Conservation (phyloP, 2,329 filamentous ascomycete species). For the Tolypocladium tundrense region DNA sequence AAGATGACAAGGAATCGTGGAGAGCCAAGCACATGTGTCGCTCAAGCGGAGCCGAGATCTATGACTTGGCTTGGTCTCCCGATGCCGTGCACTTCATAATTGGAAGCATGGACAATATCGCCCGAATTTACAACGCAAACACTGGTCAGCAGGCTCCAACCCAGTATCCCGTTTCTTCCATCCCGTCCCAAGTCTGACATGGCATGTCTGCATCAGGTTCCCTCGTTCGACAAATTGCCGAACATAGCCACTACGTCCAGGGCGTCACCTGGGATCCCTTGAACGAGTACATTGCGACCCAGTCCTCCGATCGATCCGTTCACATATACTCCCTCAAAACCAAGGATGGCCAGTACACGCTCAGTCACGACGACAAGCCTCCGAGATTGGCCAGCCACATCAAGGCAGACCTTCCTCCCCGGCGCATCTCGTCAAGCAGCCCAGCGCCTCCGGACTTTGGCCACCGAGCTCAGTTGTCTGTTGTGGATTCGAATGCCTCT, state of each 20-base stretch:
- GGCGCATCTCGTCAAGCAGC: constrained; percentile 82
- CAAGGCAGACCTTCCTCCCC: constrained; percentile 82
- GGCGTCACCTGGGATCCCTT: constrained; percentile 97
- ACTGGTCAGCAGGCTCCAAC: constrained; percentile 50
- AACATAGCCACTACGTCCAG: constrained; percentile 97
- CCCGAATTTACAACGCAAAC: constrained; percentile 89
- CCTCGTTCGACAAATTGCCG: constrained; percentile 83
- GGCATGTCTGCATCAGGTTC: constrained; percentile 27
- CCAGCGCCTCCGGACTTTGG: constrained; percentile 80
- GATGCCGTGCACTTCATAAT: constrained; percentile 94
- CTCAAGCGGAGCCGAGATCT: constrained; percentile 90
- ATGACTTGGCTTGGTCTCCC: constrained; percentile 98
- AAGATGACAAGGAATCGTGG: constrained; percentile 96
- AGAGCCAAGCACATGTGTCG: constrained; percentile 96
- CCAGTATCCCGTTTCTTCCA: not conserved
- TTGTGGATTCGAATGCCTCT: constrained; percentile 38
- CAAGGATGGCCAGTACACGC: constrained; percentile 89
- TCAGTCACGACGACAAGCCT: constrained; percentile 56
- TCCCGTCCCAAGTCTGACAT: not conserved
- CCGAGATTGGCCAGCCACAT: constrained; percentile 70
- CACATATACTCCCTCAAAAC: constrained; percentile 95
- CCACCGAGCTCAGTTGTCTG: constrained; percentile 53
- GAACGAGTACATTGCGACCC: constrained; percentile 96
- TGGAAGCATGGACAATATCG: constrained; percentile 98
- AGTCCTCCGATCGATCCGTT: constrained; percentile 94